A percentile compares a stretch with the other conserved stretches of the same genome.
Conservation (phyloP, 805 yeast species). For the Suhomyces xylopsoci region DNA sequence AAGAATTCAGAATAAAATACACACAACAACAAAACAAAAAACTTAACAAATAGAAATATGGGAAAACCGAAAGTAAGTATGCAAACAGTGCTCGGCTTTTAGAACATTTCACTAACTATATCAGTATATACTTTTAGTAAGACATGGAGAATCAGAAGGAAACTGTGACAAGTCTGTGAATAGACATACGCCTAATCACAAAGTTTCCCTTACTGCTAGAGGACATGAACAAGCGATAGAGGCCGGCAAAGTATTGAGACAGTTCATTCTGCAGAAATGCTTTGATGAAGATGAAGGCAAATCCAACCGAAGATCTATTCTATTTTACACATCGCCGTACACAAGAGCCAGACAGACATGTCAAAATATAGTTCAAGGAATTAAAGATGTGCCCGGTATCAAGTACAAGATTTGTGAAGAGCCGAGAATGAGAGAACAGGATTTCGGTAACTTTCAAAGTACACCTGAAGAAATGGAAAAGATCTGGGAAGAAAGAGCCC, state of each 20-base stretch:
- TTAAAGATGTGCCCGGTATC: slow-evolving; percentile 43
- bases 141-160: slow-evolving; percentile 94
- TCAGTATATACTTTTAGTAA: slow-evolving; percentile 68
- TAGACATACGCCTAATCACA: slow-evolving; percentile 74
- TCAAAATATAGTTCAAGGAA: slow-evolving; percentile 60
- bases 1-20: not conserved
- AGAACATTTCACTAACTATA: not conserved
- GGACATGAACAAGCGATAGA: slow-evolving; percentile 65
- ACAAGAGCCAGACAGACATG: slow-evolving; percentile 81
- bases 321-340: slow-evolving; percentile 87
- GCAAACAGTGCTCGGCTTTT: not conserved
- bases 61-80: slow-evolving; percentile 33
- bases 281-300: slow-evolving; percentile 19
- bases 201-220: slow-evolving; percentile 63
- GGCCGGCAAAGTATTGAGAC: slow-evolving; percentile 56
- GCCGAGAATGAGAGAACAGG: slow-evolving; percentile 91
- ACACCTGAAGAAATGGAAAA: slow-evolving; percentile 71
- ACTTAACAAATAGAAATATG: slow-evolving; percentile 14
- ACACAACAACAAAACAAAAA: not conserved
- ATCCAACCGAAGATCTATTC: slow-evolving; percentile 38
- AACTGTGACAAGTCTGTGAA: slow-evolving; percentile 84
- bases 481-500: slow-evolving; percentile 81
- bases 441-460: slow-evolving; percentile 90
- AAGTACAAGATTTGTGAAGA: slow-evolving; percentile 69
- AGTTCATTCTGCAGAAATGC: slow-evolving; percentile 34